Conservation (phyloP, 495 filamentous ascomycete species). For the Chaetomidium leptoderma region DNA sequence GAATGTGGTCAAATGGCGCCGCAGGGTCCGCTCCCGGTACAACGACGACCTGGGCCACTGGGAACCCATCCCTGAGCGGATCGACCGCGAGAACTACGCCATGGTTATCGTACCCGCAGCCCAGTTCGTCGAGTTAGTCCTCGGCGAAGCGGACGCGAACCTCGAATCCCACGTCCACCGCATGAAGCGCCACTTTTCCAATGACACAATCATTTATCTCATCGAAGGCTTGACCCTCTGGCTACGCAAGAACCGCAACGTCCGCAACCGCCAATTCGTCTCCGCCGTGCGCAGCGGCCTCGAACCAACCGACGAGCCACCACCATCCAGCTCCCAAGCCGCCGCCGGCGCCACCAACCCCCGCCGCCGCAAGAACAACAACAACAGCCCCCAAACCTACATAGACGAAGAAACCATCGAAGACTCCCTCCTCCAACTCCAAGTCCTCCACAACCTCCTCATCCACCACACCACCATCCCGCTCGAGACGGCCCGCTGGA, state of each 20-base stretch:
- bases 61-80: slow-evolving; percentile 57
- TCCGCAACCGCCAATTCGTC: slow-evolving; percentile 62
- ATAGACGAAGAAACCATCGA: slow-evolving; percentile 71
- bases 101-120: slow-evolving; percentile 61
- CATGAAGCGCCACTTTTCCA: slow-evolving; percentile 52
- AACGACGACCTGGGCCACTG: slow-evolving; percentile 59
- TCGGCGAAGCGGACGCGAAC: slow-evolving; percentile 38
- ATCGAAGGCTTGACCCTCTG: slow-evolving; percentile 66
- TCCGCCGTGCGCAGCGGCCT: slow-evolving; percentile 59
- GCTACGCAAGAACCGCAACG: slow-evolving; percentile 66
- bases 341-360: not conserved
- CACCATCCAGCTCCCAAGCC: slow-evolving; percentile 14
- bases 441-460: slow-evolving; percentile 61
- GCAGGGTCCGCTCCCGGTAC: slow-evolving; percentile 61
- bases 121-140: slow-evolving; percentile 63
- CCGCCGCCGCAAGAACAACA: slow-evolving; percentile 40
- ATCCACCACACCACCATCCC: slow-evolving; percentile 65
- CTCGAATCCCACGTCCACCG: slow-evolving; percentile 58
- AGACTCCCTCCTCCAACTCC: slow-evolving; percentile 66
- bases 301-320: slow-evolving; percentile 9
- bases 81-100: slow-evolving; percentile 62
- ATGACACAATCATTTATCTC: slow-evolving; percentile 62
- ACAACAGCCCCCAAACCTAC: slow-evolving; percentile 40
- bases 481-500: slow-evolving; percentile 70
- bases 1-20: slow-evolving; percentile 68